Evolutionary conservation across 352 stramenopile genomes (phyloP).

Genomic region (Sclerospora graminicola): DNA sequence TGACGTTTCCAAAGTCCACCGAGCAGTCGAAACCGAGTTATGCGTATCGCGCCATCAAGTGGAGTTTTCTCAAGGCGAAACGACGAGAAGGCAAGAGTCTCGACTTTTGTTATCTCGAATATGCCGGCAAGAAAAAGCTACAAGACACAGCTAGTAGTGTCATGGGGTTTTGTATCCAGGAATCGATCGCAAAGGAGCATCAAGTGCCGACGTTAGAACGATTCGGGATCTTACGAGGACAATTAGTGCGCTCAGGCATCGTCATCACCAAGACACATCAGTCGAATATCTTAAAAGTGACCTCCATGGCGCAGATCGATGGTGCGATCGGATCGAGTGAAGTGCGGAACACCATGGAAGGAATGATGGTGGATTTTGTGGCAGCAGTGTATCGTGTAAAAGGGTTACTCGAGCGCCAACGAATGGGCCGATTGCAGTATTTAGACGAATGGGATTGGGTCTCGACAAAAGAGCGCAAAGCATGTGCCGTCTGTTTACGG

Average conservation of each 20-base stretch:
- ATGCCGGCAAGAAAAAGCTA: constrained; percentile 50
- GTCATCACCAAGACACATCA: constrained; percentile 70
- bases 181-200: constrained; percentile 47
- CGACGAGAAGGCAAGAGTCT: constrained; percentile 28
- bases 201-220: constrained; percentile 56
- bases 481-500: constrained; percentile 66
- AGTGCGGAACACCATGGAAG: constrained; percentile 32
- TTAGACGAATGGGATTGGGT: constrained; percentile 77
- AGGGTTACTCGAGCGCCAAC: constrained; percentile 53
- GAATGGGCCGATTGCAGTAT: constrained; percentile 65
- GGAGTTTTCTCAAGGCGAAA: constrained; percentile 26
- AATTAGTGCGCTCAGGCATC: constrained; percentile 51
- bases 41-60: constrained; percentile 66
- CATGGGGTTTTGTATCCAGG: constrained; percentile 72
- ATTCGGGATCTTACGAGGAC: constrained; percentile 49
- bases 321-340: constrained; percentile 25
- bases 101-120: constrained; percentile 75
- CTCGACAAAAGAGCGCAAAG: constrained; percentile 55
- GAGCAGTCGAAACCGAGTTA: constrained; percentile 44
- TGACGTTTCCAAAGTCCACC: constrained; percentile 52
- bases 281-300: constrained; percentile 59
- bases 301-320: constrained; percentile 62
- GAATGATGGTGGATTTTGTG: constrained; percentile 63
- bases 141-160: constrained; percentile 23
- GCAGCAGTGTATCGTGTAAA: constrained; percentile 43